Percentiles rank a stretch among this genome's conserved stretches.
Evolutionary conservation across 371 early-diverging fungal species (phyloP).

Genomic region (Apophysomyces variabilis): DNA sequence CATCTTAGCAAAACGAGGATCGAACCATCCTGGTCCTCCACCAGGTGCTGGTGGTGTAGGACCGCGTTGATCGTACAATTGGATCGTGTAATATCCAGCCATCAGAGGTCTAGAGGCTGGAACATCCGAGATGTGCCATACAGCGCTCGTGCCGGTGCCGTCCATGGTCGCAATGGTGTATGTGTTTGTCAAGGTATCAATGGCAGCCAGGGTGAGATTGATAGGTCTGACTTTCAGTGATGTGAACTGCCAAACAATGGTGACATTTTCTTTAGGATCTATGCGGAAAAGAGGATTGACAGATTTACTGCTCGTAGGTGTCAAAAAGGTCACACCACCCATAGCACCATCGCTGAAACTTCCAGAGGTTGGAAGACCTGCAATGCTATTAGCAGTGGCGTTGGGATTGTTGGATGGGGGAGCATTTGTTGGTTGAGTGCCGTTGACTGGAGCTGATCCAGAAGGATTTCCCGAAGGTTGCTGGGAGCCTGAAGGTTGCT

Average conservation of each 20-base stretch:
- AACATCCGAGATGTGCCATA: slow-evolving; percentile 47
- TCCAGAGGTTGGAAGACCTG: slow-evolving; percentile 43
- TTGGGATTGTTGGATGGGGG: slow-evolving; percentile 1
- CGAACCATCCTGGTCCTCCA: slow-evolving; percentile 41
- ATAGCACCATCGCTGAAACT: slow-evolving; percentile 42
- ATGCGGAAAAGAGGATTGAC: slow-evolving; percentile 49
- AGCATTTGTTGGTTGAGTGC: neutral
- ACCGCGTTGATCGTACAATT: slow-evolving; percentile 55
- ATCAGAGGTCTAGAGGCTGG: slow-evolving; percentile 47
- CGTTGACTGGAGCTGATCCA: slow-evolving; percentile 9
- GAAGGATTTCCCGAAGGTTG: neutral
- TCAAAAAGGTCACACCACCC: slow-evolving; percentile 41
- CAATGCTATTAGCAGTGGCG: slow-evolving; percentile 20
- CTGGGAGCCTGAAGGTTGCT: neutral
- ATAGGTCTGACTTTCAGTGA: slow-evolving; percentile 45
- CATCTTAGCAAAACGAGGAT: slow-evolving; percentile 30
- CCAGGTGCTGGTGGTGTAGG: slow-evolving; percentile 24
- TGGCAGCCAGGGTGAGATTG: slow-evolving; percentile 51
- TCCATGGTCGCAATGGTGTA: slow-evolving; percentile 44
- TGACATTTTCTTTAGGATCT: slow-evolving; percentile 46
- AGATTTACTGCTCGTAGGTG: slow-evolving; percentile 50
- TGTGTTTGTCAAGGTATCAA: slow-evolving; percentile 41
- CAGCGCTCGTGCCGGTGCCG: slow-evolving; percentile 47
- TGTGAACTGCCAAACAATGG: slow-evolving; percentile 48
- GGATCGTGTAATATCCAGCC: slow-evolving; percentile 50